Percentiles rank a stretch among this genome's conserved stretches.
Conservation (phyloP, 1,139 yeast genomes). For the Pichia sp. region DNA sequence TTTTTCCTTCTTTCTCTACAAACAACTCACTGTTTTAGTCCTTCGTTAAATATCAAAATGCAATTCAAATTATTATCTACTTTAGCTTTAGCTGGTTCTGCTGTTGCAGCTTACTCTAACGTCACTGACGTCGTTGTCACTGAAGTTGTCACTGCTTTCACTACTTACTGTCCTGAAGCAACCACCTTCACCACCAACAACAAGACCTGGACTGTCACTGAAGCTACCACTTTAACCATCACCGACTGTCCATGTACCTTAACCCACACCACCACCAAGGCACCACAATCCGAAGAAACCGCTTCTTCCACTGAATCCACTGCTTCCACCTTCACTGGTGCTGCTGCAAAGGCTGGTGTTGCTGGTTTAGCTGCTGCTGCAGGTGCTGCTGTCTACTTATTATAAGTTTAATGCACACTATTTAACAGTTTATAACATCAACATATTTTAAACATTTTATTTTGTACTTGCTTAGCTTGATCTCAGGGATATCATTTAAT, state of each 20-base stretch:
- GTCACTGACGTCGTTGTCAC: slow-evolving; percentile 22
- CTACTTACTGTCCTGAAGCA: slow-evolving; percentile 54
- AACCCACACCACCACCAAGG: slow-evolving; percentile 36
- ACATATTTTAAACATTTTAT: too few relatives aligned
- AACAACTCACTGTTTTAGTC: slow-evolving; percentile 15
- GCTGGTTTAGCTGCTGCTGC: slow-evolving; percentile 27
- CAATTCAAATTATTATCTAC: slow-evolving; percentile 27
- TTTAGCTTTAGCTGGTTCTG: slow-evolving; percentile 27
- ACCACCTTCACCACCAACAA: slow-evolving; percentile 44
- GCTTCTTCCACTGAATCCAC: slow-evolving; percentile 18
- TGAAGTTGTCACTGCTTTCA: slow-evolving; percentile 44
- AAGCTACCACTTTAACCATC: slow-evolving; percentile 46
- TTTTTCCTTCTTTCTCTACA: slow-evolving; percentile 7
- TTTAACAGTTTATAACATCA: neutral
- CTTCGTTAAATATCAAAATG: slow-evolving; percentile 27
- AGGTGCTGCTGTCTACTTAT: slow-evolving; percentile 30
- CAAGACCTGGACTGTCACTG: slow-evolving; percentile 41
- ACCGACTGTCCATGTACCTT: slow-evolving; percentile 57
- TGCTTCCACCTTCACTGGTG: slow-evolving; percentile 16
- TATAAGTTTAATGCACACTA: slow-evolving; percentile 19
- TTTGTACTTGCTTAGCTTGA: neutral
- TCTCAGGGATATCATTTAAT: neutral
- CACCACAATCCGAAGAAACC: slow-evolving; percentile 6
- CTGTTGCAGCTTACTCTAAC: slow-evolving; percentile 26
- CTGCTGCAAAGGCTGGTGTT: slow-evolving; percentile 21